Evolutionary conservation across 345 rosid genomes (phyloP), one percentile per base, ranked within the genome.

Genomic region (Eucalyptus viminalis): DNA sequence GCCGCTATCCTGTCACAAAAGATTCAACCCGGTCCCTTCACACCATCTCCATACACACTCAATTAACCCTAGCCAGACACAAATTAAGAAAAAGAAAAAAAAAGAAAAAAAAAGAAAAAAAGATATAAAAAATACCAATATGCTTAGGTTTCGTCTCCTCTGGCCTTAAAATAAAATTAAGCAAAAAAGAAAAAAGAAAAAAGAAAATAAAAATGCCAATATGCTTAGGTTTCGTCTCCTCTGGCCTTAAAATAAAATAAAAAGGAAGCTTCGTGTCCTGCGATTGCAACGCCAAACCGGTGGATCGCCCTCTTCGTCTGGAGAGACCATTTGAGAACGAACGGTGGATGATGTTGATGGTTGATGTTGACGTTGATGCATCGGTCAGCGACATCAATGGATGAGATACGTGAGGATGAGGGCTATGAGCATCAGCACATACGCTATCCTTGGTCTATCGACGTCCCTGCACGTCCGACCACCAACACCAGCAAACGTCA

Each of bases 401-500:
- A 96, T 96, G 88, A 97, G 94, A 90, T 95, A 96, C 43, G 99
- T 97, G 90, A 97, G 95, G 89, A 92, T 95, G 92, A 97, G 91
- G 14, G 99, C 98, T 93, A 96, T 96, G 94, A 97, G 69, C 99
- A 95, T 95, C 87, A 97, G 92, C 90, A 93, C 91, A 92, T 92
- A 96, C n/a, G 97, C 99, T 88, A 97, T 91, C 72, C 99, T 92
- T 97, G 99, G 91, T 96, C 99, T 86, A 97, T 94, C 76, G 97
- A 90, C 21, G 96, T 95, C 72, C 99, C 99, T 96, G 96, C 86
- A 88, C 34, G 87, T 87, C 29, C 31, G 47, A 21, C 27, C 6
- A 17, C 80, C 53, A 69, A 17, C 80, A 5, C 80, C 69, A 10
- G 15, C 69, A 27, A 56, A 22, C 62, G 1, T 60, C 69, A 65